phyloP scores from a whole-genome alignment of 352 stramenopile species.

The Pythium vanterpoolii region DNA sequence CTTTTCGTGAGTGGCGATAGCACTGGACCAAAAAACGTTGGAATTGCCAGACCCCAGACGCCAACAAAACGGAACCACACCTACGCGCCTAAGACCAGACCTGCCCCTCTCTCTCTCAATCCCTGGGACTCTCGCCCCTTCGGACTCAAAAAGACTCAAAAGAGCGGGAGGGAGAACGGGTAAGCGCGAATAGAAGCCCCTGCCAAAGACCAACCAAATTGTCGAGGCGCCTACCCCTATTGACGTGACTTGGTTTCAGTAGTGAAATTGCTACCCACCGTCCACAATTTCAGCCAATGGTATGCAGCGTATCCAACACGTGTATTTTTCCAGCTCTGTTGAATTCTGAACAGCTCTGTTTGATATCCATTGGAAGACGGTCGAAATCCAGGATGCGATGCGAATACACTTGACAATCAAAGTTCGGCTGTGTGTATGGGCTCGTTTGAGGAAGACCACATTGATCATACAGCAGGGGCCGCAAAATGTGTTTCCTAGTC shows the following conservation, averaged over 20 bases:
- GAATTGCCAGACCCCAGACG: neutral
- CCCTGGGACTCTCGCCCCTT: constrained; percentile 9
- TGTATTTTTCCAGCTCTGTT: neutral
- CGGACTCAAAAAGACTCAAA: neutral
- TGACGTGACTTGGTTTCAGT: constrained; percentile 18
- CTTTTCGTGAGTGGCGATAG: constrained; percentile 25
- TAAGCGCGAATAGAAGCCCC: constrained; percentile 17
- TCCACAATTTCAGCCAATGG: constrained; percentile 25
- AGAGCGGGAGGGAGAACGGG: constrained; percentile 10
- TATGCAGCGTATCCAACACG: constrained; percentile 12
- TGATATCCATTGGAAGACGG: too few relatives aligned
- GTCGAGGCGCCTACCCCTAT: constrained; percentile 15
- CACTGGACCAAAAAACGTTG: constrained; percentile 10
- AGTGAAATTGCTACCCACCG: constrained; percentile 7
- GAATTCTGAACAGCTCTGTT: constrained; percentile 9
- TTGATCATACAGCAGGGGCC: too few relatives aligned
- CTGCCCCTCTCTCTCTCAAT: constrained; percentile 4
- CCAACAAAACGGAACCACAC: constrained; percentile 24
- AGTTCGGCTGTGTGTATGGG: too few relatives aligned
- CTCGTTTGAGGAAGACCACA: too few relatives aligned
- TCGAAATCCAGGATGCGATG: too few relatives aligned
- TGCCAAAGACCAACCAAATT: constrained; percentile 1
- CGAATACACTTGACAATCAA: too few relatives aligned
- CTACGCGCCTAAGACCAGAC: constrained; percentile 15
- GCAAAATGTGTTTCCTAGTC: too few relatives aligned